Conservation (phyloP, 2,329 filamentous ascomycete genomes). For the Aspergillus versicolor region DNA sequence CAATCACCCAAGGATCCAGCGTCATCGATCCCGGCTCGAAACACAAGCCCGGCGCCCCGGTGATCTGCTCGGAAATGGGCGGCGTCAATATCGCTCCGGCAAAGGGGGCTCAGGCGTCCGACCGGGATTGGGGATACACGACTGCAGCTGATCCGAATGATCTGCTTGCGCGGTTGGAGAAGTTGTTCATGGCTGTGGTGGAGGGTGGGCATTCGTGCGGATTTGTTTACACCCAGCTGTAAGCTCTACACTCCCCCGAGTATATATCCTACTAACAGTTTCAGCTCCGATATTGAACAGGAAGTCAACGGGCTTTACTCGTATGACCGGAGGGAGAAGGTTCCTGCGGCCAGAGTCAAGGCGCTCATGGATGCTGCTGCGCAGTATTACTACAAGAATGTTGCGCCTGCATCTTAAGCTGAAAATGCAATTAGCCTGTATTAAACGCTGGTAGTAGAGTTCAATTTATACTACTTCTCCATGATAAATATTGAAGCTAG, state of each 20-base stretch:
- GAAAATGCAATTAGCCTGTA: background rate
- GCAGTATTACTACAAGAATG: conserved; percentile 43
- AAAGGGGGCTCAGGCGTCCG: conserved; percentile 40
- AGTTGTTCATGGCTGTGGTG: conserved; percentile 59
- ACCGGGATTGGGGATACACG: conserved; percentile 66
- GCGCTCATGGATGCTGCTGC: conserved; percentile 57
- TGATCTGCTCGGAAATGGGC: conserved; percentile 68
- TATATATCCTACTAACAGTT: background rate
- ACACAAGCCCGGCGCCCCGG: conserved; percentile 57
- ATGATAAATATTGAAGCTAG: too few species aligned
- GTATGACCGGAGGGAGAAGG: conserved; percentile 61
- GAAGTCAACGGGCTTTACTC: conserved; percentile 68
- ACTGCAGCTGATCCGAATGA: conserved; percentile 62
- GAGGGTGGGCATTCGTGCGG: conserved; percentile 59
- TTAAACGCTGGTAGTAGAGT: too few species aligned
- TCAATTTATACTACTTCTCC: too few species aligned
- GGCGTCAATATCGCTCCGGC: conserved; percentile 64
- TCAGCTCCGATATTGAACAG: conserved; percentile 60
- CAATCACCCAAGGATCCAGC: conserved; percentile 35
- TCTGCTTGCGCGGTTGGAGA: conserved; percentile 58
- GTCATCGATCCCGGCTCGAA: conserved; percentile 48
- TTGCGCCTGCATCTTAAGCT: background rate
- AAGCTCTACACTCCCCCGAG: conserved; percentile 27
- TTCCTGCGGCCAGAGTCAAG: conserved; percentile 58
- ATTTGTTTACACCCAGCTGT: conserved; percentile 67